Conservation (phyloP, 164 flowering plant genomes). For the Magnolia changhungtana region DNA sequence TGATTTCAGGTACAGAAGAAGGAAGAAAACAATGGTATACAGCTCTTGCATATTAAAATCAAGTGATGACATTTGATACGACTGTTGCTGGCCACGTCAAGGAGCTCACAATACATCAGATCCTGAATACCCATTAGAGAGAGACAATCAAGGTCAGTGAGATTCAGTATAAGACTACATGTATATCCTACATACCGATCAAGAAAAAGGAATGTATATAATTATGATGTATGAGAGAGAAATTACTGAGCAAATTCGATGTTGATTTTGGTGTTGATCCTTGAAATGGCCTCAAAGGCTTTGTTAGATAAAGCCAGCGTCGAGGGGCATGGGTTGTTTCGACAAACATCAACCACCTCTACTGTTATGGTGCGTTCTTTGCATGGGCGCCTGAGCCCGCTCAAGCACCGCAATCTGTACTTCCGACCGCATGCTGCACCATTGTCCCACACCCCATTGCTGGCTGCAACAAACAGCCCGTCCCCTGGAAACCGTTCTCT, state of each 20-base stretch:
- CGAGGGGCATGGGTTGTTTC: constrained; percentile 40
- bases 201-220: no score
- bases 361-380: constrained; percentile 38
- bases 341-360: constrained; percentile 47
- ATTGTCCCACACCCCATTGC: constrained; percentile 63
- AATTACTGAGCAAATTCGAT: constrained; percentile 40
- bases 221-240: not conserved
- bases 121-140: no score
- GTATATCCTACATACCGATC: no score
- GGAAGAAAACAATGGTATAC: no score
- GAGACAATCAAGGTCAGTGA: no score
- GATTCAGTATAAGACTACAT: no score
- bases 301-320: constrained; percentile 39
- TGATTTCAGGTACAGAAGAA: no score
- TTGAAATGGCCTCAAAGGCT: constrained; percentile 48
- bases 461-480: constrained; percentile 36
- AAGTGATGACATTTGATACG: no score
- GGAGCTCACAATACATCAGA: no score
- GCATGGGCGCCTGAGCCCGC: constrained; percentile 49
- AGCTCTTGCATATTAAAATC: no score
- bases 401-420: constrained; percentile 48
- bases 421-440: constrained; percentile 64
- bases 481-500: constrained; percentile 45
- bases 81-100: no score
- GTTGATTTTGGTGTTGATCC: constrained; percentile 28